Base-by-base conservation (phyloP, 2,329 filamentous ascomycete genomes). In the Alternaria postmessia region DNA sequence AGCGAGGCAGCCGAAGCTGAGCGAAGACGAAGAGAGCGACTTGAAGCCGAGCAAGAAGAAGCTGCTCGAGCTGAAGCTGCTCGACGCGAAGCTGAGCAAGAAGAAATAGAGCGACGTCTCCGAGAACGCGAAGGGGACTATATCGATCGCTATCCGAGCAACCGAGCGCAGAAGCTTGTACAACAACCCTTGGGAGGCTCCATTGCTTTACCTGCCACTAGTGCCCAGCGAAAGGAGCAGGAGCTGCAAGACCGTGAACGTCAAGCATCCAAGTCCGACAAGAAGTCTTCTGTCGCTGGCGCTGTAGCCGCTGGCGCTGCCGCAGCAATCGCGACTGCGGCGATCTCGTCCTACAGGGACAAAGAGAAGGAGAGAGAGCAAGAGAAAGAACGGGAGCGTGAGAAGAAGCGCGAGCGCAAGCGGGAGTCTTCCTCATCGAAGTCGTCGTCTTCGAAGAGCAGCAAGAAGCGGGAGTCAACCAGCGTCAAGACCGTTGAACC, bases 251-350 rank as follows among this genome's bases (percentile, higher is more conserved):
- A 75, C 7, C 73, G 75, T 12, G 78, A 79, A 59, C 71, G 67
- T 8, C 70, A 75, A 52, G 64, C 75, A 28, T 67, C 75, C 14
- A 67, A 75, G 39, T 70, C 72, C 20, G 71, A 78, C 20, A 81
- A 78, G 79, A 78, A 75, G 54, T 74, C 68, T 7, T 71, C 79
- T 46, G 75, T 76, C 28, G 78, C 75, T 34, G 76, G 74, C 28
- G 76, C 73, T 30, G 67, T 72, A 7, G 76, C 74, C 30, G 77
- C 74, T 38, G 70, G 71, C 51, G 73, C 75, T 16, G 75, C 74
- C 14, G 72, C 72, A 7, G 73, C 70, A 1, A 75, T 77, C 26
- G 66, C 72, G 9, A 69, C 65, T 26, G 72, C 72, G 4, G 74
- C 75, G 16, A 77, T 77, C 9, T 70, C 70, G 2, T 73, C 72